Conservation (phyloP, 768 basidiomycete genomes). For the Tremella mesenterica region DNA sequence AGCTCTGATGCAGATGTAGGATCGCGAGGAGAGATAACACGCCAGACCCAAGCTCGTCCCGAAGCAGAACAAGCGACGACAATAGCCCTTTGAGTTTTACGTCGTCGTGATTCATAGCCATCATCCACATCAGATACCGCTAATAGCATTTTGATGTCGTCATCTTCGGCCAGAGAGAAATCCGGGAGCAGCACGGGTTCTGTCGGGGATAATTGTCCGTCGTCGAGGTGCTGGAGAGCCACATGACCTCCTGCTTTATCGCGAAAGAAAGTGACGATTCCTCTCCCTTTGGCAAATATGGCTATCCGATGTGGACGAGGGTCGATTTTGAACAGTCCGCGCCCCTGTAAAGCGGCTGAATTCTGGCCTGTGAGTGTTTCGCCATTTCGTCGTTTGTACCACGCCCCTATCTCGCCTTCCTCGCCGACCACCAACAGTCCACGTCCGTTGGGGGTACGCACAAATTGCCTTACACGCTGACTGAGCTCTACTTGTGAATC, state of each 20-base stretch:
- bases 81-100: slow-evolving; percentile 27
- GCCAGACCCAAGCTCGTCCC: slow-evolving; percentile 39
- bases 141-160: slow-evolving; percentile 29
- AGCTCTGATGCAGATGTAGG: background rate
- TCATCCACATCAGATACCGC: slow-evolving; percentile 44
- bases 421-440: slow-evolving; percentile 32
- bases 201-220: slow-evolving; percentile 7
- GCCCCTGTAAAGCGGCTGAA: slow-evolving; percentile 17
- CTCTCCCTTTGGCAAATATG: slow-evolving; percentile 37
- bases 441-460: slow-evolving; percentile 42
- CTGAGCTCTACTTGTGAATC: slow-evolving; percentile 17
- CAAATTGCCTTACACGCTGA: slow-evolving; percentile 19
- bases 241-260: slow-evolving; percentile 5
- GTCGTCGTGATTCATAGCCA: slow-evolving; percentile 21
- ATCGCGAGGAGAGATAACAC: slow-evolving; percentile 14
- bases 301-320: slow-evolving; percentile 9
- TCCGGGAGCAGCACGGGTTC: slow-evolving; percentile 16
- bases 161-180: slow-evolving; percentile 13
- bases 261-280: slow-evolving; percentile 22
- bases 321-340: slow-evolving; percentile 19
- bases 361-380: slow-evolving; percentile 3
- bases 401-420: slow-evolving; percentile 29
- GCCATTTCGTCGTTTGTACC: slow-evolving; percentile 27
- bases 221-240: slow-evolving; percentile 29
- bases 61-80: slow-evolving; percentile 31